Evolutionary conservation across 768 basidiomycete genomes (phyloP).

Genomic region (Asterophora parasitica): DNA sequence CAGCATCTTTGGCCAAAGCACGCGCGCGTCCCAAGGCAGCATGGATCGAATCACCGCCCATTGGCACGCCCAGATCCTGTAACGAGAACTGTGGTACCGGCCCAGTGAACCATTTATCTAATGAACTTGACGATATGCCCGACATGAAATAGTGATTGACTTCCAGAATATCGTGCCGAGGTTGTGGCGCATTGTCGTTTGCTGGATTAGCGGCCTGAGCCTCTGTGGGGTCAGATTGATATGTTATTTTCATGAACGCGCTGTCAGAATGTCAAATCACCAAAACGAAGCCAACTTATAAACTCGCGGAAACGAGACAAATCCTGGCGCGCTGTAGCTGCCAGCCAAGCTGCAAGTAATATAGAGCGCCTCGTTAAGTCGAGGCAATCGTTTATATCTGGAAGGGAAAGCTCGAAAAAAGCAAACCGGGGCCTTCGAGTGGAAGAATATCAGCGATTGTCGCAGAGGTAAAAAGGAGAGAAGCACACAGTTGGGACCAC

Average conservation of each 20-base stretch:
- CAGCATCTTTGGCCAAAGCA: slow-evolving; percentile 41
- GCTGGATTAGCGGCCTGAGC: slow-evolving; percentile 47
- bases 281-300: slow-evolving; percentile 70
- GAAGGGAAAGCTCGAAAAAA: slow-evolving; percentile 47
- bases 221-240: slow-evolving; percentile 25
- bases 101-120: slow-evolving; percentile 81
- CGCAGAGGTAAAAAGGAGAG: slow-evolving; percentile 2
- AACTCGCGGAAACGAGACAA: slow-evolving; percentile 73
- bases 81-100: slow-evolving; percentile 48
- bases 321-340: slow-evolving; percentile 61
- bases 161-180: slow-evolving; percentile 71
- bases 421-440: slow-evolving; percentile 50
- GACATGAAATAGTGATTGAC: slow-evolving; percentile 76
- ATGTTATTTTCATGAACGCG: slow-evolving; percentile 6
- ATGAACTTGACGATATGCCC: slow-evolving; percentile 60
- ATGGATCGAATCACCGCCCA: slow-evolving; percentile 28
- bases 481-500: slow-evolving; percentile 65
- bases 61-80: slow-evolving; percentile 44
- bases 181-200: slow-evolving; percentile 44
- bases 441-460: slow-evolving; percentile 5
- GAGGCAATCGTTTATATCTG: slow-evolving; percentile 50
- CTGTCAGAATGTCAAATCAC: slow-evolving; percentile 33
- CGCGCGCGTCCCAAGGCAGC: slow-evolving; percentile 45
- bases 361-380: slow-evolving; percentile 52
- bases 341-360: slow-evolving; percentile 64